Base-by-base conservation (phyloP, 2,329 filamentous ascomycete species). In the Diplodia seriata region DNA sequence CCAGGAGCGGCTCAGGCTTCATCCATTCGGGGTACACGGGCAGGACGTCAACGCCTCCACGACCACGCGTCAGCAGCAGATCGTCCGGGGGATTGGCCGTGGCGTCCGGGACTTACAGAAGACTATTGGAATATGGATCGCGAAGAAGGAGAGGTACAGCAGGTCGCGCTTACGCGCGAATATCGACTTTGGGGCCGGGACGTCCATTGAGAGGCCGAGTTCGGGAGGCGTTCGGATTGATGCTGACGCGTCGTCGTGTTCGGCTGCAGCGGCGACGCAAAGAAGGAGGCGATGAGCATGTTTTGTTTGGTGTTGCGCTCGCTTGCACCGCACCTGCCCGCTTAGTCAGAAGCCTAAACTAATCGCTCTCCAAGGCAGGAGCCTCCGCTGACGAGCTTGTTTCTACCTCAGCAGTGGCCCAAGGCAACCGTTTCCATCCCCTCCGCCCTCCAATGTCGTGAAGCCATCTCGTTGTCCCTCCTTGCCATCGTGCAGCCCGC, bases 51-150 rank as follows among this genome's bases (percentile, higher is more conserved):
- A 90, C 83, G 51, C 84, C 87, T 90, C 70, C n/a, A 47, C 20
- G 23, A 14, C 50, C 23, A 38, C 8, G 59, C 59, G 40, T 67
- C 49, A 65, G 69, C 55, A 26, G 51, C 57, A 68, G 59, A 51
- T 51, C 47, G 9, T n/a, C 31, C n/a, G 43, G 57, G 33, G 31
- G 68, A 49, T 59, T 72, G 71, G 6, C 61, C 67, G 4, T 4
- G 18, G 29, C 14, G 31, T 20, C 29, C 40, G 8, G 59, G 31
- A 64, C 83, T 70, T 79, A 89, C 88, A 77, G 70, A 90, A 83
- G 78, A 90, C 86, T 49, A 90, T 81, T 0, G 87, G 86, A 40
- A 90, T 75, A 73, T 90, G 87, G 26, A 86, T 84, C 63, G 82
- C 67, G 77, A 91, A 91, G 80, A 90, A 90, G 49, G 83, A 71